These are phyloP conservation scores for Neurospora sublineolata DNA, from an alignment of 495 filamentous ascomycete genomes.

Conservation along the genomic window DNA sequence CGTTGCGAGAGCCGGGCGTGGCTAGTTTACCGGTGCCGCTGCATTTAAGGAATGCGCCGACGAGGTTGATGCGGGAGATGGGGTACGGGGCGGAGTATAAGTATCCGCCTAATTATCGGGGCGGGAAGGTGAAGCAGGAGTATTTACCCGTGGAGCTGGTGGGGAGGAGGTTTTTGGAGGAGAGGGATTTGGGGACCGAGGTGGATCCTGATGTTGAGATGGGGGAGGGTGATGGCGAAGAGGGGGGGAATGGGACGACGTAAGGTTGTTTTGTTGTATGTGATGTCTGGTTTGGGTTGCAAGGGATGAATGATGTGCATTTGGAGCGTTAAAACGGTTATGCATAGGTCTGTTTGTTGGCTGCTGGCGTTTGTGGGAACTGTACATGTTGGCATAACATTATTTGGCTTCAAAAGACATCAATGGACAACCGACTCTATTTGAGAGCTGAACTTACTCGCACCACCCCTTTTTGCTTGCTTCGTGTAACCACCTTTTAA, in stretches of 20 bases:
- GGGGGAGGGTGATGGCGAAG: conserved; percentile 7
- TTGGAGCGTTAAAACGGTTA: background rate
- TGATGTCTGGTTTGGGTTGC: background rate
- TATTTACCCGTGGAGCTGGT: conserved; percentile 70
- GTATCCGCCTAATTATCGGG: conserved; percentile 81
- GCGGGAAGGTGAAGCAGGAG: conserved; percentile 78
- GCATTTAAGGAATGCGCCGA: conserved; percentile 86
- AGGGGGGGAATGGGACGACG: background rate
- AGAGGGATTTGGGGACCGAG: conserved; percentile 65
- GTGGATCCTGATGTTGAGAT: conserved; percentile 50
- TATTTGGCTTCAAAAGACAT: background rate
- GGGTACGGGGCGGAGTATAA: conserved; percentile 89
- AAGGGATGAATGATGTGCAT: background rate
- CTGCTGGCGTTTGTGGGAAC: background rate
- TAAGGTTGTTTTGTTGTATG: background rate
- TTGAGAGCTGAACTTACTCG: background rate
- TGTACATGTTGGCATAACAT: background rate
- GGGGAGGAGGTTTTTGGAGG: conserved; percentile 66
- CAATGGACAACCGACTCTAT: background rate
- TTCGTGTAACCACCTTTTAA: no score
- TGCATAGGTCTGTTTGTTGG: background rate
- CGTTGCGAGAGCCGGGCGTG: conserved; percentile 65
- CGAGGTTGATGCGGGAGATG: conserved; percentile 81
- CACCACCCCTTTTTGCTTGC: no score
- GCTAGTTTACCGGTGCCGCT: conserved; percentile 71